phyloP scores from a whole-genome alignment of 2,329 filamentous ascomycete genomes.

The Claviceps spartinae region DNA sequence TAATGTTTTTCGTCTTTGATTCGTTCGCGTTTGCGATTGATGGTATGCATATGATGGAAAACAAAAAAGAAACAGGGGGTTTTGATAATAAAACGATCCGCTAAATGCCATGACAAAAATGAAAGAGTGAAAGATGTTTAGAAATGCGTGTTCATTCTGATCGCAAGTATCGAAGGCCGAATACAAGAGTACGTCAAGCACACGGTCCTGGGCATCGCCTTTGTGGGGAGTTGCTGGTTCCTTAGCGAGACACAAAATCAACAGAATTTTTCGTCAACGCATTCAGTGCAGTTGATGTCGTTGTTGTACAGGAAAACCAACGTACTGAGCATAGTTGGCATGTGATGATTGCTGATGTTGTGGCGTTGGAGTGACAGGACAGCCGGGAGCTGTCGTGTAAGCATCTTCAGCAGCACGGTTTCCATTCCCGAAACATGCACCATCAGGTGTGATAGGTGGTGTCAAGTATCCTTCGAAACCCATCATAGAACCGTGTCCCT shows the following conservation, averaged over 20 bases:
- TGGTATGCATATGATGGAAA: not conserved
- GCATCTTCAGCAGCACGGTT: slow-evolving; percentile 30
- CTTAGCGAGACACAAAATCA: not conserved
- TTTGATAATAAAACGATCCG: slow-evolving; percentile 21
- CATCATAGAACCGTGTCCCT: slow-evolving; percentile 50
- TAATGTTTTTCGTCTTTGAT: slow-evolving; percentile 13
- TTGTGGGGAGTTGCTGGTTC: not conserved
- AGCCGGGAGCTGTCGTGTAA: slow-evolving; percentile 37
- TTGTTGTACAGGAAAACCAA: slow-evolving; percentile 26
- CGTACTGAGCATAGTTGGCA: slow-evolving; percentile 20
- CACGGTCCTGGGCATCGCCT: too few relatives aligned
- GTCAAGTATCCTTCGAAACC: slow-evolving; percentile 67
- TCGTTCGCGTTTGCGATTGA: slow-evolving; percentile 10
- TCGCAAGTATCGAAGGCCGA: slow-evolving; percentile 4
- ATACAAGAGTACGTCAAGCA: not conserved
- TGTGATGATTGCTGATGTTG: slow-evolving; percentile 19
- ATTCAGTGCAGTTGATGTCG: slow-evolving; percentile 15
- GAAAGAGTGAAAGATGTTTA: slow-evolving; percentile 4
- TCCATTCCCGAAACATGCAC: slow-evolving; percentile 35
- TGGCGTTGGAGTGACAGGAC: slow-evolving; percentile 48
- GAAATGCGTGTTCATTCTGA: not conserved
- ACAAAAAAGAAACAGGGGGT: slow-evolving; percentile 13
- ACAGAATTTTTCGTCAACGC: slow-evolving; percentile 29
- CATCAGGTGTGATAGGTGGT: slow-evolving; percentile 73
- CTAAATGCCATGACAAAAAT: slow-evolving; percentile 34